These are phyloP conservation scores for Entomortierella parvispora DNA, from an alignment of 192 early-diverging fungal genomes.

Conservation along the genomic window DNA sequence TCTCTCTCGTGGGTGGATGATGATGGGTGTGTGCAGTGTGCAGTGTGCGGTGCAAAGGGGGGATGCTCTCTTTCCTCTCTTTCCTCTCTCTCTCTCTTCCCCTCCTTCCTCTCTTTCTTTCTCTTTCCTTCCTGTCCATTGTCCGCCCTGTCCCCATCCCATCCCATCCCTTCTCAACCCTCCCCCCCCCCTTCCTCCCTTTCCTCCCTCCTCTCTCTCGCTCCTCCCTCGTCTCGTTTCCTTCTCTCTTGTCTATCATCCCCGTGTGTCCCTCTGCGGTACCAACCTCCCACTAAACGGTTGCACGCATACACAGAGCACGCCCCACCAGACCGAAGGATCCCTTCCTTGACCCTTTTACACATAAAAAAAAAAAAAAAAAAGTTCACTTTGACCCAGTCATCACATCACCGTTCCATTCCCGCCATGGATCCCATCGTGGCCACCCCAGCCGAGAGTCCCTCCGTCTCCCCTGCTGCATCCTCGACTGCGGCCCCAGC, in stretches of 20 bases:
- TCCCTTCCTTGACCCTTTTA: neutral
- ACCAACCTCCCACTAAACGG: neutral
- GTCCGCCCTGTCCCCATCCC: neutral
- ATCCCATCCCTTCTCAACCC: neutral
- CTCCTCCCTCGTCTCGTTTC: neutral
- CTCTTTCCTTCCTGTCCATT: neutral
- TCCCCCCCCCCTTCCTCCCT: slow-evolving; percentile 8
- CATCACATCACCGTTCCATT: slow-evolving; percentile 1
- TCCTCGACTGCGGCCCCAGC: neutral
- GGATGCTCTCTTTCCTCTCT: neutral
- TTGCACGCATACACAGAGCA: no score
- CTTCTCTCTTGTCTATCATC: neutral
- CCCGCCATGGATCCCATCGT: slow-evolving; percentile 6
- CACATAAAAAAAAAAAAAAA: slow-evolving; percentile 10
- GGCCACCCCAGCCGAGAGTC: neutral
- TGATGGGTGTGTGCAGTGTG: no score
- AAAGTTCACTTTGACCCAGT: slow-evolving; percentile 1
- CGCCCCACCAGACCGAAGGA: no score
- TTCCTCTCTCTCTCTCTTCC: neutral
- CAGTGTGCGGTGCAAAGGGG: no score
- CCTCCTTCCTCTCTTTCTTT: neutral
- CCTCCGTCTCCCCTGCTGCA: slow-evolving; percentile 3
- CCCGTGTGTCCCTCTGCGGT: neutral
- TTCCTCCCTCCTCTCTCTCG: slow-evolving; percentile 17
- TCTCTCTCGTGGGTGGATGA: no score